phyloP scores from a whole-genome alignment of 2,329 filamentous ascomycete genomes.

The Aspergillus clavatus region DNA sequence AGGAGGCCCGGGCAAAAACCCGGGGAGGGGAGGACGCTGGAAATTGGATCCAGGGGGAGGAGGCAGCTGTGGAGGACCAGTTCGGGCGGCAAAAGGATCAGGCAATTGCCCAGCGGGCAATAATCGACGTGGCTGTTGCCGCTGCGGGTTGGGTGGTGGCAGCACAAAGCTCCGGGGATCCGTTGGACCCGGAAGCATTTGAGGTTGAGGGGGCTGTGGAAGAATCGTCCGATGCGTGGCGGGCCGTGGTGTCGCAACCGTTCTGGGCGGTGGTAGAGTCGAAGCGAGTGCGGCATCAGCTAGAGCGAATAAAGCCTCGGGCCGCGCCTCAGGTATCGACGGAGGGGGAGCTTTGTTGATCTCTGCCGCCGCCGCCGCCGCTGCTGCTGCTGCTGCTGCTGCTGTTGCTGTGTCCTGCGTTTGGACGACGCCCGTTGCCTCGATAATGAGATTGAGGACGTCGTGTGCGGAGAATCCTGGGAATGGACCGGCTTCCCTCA shows the following conservation, averaged over 20 bases:
- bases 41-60: conserved; percentile 38
- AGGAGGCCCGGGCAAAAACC: conserved; percentile 21
- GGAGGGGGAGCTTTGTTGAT: conserved; percentile 7
- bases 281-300: conserved; percentile 35
- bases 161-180: conserved; percentile 30
- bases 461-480: conserved; percentile 22
- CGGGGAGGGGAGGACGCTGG: conserved; percentile 28
- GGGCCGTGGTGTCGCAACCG: conserved; percentile 46
- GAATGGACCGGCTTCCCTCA: conserved; percentile 24
- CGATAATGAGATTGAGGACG: conserved; percentile 24
- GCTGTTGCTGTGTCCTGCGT: conserved; percentile 8
- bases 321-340: conserved; percentile 11
- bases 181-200: conserved; percentile 23
- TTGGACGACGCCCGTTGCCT: conserved; percentile 25
- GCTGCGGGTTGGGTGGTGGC: conserved; percentile 22
- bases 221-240: conserved; percentile 29
- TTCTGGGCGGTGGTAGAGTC: conserved; percentile 17
- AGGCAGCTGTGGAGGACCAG: conserved; percentile 36
- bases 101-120: conserved; percentile 36
- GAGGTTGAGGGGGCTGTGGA: conserved; percentile 21
- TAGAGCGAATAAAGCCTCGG: conserved; percentile 31
- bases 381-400: too few species aligned
- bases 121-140: conserved; percentile 33
- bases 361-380: conserved; percentile 2
- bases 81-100: conserved; percentile 34